phyloP scores from a whole-genome alignment of 2,329 filamentous ascomycete species.

The Diaporthe velutina region DNA sequence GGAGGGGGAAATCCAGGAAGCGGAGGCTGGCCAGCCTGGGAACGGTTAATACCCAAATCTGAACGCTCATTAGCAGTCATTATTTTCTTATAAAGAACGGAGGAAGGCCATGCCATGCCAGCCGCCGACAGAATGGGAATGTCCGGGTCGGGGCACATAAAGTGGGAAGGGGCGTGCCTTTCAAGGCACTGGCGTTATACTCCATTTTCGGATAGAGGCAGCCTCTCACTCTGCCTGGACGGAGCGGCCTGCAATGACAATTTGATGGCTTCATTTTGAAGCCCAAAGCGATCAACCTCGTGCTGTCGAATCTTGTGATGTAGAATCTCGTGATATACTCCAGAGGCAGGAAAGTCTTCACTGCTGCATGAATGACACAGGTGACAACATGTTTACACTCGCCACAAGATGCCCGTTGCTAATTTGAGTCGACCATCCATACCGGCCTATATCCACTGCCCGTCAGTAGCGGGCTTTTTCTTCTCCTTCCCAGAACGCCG shows the following conservation, averaged over 20 bases:
- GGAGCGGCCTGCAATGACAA: conserved; percentile 13
- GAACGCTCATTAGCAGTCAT: conserved; percentile 25
- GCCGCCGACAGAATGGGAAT: background rate
- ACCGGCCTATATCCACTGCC: background rate
- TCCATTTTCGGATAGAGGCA: conserved; percentile 24
- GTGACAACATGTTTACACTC: background rate
- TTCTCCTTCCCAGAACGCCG: background rate
- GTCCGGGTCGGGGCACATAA: background rate
- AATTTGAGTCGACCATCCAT: background rate
- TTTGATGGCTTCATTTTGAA: conserved; percentile 3
- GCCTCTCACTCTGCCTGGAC: conserved; percentile 15
- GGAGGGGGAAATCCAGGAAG: background rate
- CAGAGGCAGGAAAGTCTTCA: too few species aligned
- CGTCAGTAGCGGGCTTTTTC: background rate
- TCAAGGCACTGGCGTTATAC: conserved; percentile 19
- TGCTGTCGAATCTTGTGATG: background rate
- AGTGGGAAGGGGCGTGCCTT: conserved; percentile 12
- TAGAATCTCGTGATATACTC: background rate
- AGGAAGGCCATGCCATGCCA: background rate
- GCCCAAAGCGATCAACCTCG: background rate
- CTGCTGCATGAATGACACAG: background rate
- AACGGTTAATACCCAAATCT: conserved; percentile 34
- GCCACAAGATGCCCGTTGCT: background rate
- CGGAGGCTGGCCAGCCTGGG: conserved; percentile 4
- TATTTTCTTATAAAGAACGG: background rate